phyloP scores from a whole-genome alignment of 2,329 filamentous ascomycete species.

The Erysiphe pulchra region DNA sequence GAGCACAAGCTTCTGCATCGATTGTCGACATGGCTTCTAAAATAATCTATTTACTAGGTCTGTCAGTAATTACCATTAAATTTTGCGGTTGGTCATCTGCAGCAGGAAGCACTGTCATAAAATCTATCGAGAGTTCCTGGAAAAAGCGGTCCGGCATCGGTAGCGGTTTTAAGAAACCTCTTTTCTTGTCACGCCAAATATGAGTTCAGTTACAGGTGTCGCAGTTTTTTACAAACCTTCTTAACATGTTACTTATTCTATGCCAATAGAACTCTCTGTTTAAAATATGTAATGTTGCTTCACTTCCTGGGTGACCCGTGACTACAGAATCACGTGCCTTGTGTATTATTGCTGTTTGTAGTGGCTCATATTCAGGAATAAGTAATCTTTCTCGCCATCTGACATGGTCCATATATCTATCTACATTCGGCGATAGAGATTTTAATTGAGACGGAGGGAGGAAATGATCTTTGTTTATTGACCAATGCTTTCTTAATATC shows the following conservation, averaged over 20 bases:
- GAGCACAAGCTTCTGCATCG: too few species aligned
- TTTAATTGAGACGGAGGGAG: neutral
- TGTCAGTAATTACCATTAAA: too few species aligned
- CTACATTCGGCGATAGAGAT: neutral
- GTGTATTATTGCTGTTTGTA: neutral
- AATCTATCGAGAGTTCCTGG: neutral
- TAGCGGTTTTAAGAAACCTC: too few species aligned
- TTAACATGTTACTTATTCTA: too few species aligned
- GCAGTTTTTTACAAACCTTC: neutral
- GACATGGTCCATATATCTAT: neutral
- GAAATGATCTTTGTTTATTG: neutral
- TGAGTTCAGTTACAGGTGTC: neutral
- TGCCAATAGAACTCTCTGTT: too few species aligned
- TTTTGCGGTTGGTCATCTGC: too few species aligned
- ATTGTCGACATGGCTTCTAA: too few species aligned
- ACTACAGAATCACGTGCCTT: neutral
- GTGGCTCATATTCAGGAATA: neutral
- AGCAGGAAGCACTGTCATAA: neutral
- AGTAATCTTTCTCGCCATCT: neutral
- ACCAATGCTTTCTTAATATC: neutral
- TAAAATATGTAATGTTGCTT: neutral
- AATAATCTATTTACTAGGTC: too few species aligned
- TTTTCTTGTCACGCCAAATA: neutral
- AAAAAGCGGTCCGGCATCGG: neutral
- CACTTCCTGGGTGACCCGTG: neutral